Conservation (phyloP, 2,329 filamentous ascomycete genomes). For the Tolypocladium pustulatum region DNA sequence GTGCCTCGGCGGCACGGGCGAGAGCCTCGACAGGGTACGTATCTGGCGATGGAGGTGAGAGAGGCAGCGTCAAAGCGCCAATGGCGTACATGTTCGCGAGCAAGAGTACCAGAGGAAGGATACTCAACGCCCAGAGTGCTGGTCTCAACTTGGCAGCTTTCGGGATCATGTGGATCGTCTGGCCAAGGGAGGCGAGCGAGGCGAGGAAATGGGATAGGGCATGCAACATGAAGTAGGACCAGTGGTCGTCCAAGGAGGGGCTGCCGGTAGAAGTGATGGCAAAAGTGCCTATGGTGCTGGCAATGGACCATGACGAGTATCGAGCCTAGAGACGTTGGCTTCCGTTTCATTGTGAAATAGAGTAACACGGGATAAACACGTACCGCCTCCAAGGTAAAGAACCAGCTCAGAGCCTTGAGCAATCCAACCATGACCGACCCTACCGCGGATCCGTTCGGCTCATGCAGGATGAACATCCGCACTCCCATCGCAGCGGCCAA, state of each 20-base stretch:
- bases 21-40: conserved; percentile 27
- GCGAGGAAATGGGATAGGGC: conserved; percentile 15
- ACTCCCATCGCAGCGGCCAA: not conserved
- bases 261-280: conserved; percentile 17
- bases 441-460: not conserved
- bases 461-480: not conserved
- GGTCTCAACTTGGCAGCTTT: conserved; percentile 14
- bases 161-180: conserved; percentile 19
- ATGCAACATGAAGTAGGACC: conserved; percentile 13
- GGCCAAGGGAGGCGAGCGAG: conserved; percentile 20
- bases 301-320: conserved; percentile 20
- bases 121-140: conserved; percentile 18
- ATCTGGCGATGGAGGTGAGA: not conserved
- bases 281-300: conserved; percentile 19
- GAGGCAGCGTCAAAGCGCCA: not conserved
- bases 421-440: conserved; percentile 11
- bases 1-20: conserved; percentile 11
- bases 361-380: not conserved
- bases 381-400: conserved; percentile 20
- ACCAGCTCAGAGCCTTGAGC: conserved; percentile 23
- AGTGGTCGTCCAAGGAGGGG: conserved; percentile 11
- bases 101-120: conserved; percentile 20
- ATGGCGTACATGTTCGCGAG: conserved; percentile 17
- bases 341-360: not conserved
- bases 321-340: conserved; percentile 11